Conservation (phyloP, 306 rosid genomes). For the Prunus mongolica region DNA sequence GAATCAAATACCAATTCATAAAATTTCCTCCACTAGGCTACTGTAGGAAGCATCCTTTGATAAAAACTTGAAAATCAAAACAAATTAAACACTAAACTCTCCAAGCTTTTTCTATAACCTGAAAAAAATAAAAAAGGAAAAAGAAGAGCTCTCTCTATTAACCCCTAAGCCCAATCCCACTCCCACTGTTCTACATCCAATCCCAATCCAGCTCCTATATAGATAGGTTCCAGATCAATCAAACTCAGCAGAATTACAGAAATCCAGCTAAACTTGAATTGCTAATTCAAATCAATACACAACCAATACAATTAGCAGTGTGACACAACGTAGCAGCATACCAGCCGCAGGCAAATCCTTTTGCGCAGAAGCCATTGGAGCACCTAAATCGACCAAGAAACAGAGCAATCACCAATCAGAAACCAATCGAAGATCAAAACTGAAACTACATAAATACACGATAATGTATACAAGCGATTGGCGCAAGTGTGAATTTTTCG, state of each 20-base stretch:
- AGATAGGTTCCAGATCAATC: conserved; percentile 8
- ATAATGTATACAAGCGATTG: not conserved
- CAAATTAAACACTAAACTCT: not conserved
- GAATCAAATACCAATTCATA: not conserved
- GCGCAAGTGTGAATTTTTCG: not conserved
- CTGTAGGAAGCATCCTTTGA: not conserved
- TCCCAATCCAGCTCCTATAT: not conserved
- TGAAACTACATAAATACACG: not conserved
- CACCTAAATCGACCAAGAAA: conserved; percentile 31
- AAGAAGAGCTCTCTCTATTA: not conserved
- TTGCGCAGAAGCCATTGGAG: conserved; percentile 61
- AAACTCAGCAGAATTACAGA: not conserved
- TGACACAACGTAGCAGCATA: conserved; percentile 17
- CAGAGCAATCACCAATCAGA: not conserved
- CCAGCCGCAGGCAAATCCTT: conserved; percentile 69
- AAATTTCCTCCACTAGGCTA: not conserved
- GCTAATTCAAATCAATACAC: not conserved
- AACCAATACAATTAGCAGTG: not conserved
- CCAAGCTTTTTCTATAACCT: not conserved
- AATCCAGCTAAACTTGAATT: not conserved
- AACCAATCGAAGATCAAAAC: not conserved
- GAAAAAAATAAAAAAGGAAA: not conserved
- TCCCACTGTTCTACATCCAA: not conserved
- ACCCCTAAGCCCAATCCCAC: not conserved
- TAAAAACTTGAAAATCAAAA: not conserved